These are phyloP conservation scores for Pseudogymnoascus sp. DNA, from an alignment of 2,329 filamentous ascomycete genomes.

Conservation along the genomic window DNA sequence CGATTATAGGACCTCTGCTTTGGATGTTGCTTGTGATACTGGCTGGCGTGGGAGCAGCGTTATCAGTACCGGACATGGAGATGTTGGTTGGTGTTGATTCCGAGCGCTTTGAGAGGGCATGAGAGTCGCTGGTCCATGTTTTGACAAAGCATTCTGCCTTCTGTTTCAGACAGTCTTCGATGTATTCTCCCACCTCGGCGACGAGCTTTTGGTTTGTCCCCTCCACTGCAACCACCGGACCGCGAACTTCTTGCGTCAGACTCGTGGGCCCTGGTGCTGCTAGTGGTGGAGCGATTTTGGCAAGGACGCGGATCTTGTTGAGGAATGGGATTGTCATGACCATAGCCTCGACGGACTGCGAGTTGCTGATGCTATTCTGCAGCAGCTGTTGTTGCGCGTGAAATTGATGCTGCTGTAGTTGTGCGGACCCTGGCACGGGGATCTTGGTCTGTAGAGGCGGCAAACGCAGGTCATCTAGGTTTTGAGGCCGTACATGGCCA, in stretches of 20 bases:
- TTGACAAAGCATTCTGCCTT: slow-evolving; percentile 23
- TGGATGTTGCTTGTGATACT: not conserved
- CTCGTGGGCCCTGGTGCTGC: slow-evolving; percentile 30
- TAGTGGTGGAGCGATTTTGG: slow-evolving; percentile 65
- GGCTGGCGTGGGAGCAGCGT: not conserved
- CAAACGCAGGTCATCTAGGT: slow-evolving; percentile 27
- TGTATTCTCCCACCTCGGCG: slow-evolving; percentile 49
- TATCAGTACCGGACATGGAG: not conserved
- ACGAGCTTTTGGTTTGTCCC: slow-evolving; percentile 51
- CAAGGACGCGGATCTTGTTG: slow-evolving; percentile 68
- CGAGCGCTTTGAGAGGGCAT: not conserved
- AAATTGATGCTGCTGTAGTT: slow-evolving; percentile 26
- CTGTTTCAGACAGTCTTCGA: slow-evolving; percentile 34
- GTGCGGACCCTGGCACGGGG: slow-evolving; percentile 24
- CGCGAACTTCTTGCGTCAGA: slow-evolving; percentile 44
- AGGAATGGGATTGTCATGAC: slow-evolving; percentile 67
- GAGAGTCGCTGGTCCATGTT: slow-evolving; percentile 18
- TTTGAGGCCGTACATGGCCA: slow-evolving; percentile 13
- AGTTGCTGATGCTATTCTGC: slow-evolving; percentile 29
- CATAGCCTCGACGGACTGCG: slow-evolving; percentile 53
- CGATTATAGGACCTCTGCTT: slow-evolving; percentile 32
- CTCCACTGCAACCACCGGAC: slow-evolving; percentile 75
- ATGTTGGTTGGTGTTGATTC: not conserved
- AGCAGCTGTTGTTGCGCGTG: slow-evolving; percentile 25
- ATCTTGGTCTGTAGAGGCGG: slow-evolving; percentile 28